phyloP scores from a whole-genome alignment of 345 rosid genomes.

The Salix suchowensis region DNA sequence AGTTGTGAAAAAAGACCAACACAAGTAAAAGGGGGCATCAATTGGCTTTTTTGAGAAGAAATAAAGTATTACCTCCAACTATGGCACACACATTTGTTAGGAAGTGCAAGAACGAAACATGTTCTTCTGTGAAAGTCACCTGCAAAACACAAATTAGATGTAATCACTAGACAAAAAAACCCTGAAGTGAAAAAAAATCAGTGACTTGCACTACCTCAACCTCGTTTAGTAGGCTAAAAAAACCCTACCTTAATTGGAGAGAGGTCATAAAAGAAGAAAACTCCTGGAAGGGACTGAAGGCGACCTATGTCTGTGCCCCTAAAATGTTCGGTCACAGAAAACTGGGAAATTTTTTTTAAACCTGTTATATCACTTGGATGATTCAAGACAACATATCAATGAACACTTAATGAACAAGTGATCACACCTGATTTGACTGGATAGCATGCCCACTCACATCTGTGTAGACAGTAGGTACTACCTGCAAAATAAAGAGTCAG shows the following conservation, averaged over 20 bases:
- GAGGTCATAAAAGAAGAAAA: constrained; percentile 96
- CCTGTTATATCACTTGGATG: constrained; percentile 13
- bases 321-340: constrained; percentile 92
- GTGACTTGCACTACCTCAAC: not conserved
- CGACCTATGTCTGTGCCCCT: constrained; percentile 56
- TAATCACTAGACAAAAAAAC: not conserved
- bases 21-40: not conserved
- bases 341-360: constrained; percentile 32
- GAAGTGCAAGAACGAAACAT: constrained; percentile 88
- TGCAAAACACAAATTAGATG: constrained; percentile 26
- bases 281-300: constrained; percentile 74
- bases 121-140: constrained; percentile 82
- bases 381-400: not conserved
- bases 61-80: constrained; percentile 64
- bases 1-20: not conserved
- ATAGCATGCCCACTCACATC: constrained; percentile 70
- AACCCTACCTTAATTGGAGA: constrained; percentile 86
- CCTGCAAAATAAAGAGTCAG: constrained; percentile 39
- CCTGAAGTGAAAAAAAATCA: not conserved
- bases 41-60: not conserved
- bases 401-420: not conserved
- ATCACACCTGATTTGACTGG: constrained; percentile 81
- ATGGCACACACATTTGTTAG: constrained; percentile 88
- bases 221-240: not conserved
- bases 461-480: constrained; percentile 87